Percentiles rank a stretch among this genome's conserved stretches.
These are phyloP conservation scores for Aureobasidium uvarum DNA, from an alignment of 2,329 filamentous ascomycete genomes.

Conservation along the genomic window DNA sequence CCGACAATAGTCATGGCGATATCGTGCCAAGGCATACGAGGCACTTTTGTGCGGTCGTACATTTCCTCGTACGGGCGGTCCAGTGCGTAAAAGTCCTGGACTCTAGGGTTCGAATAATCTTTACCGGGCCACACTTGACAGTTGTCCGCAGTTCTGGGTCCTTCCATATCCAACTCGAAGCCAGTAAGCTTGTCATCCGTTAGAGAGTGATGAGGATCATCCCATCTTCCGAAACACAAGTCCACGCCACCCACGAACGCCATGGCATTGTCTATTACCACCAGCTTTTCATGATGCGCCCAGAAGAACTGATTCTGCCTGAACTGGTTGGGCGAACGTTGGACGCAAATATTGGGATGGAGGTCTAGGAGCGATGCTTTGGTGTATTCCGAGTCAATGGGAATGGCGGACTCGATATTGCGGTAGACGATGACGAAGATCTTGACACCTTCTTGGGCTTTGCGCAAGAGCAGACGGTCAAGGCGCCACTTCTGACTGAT, in stretches of 20 bases:
- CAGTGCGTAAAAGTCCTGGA: slow-evolving; percentile 90
- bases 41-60: slow-evolving; percentile 87
- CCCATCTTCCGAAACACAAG: slow-evolving; percentile 95
- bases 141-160: slow-evolving; percentile 85
- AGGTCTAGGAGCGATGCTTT: slow-evolving; percentile 95
- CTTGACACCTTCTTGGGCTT: slow-evolving; percentile 93
- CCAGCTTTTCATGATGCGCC: slow-evolving; percentile 98
- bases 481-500: slow-evolving; percentile 98
- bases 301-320: slow-evolving; percentile 99
- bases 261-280: slow-evolving; percentile 91
- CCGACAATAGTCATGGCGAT: slow-evolving; percentile 97
- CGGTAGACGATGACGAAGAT: slow-evolving; percentile 97
- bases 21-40: slow-evolving; percentile 98
- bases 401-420: slow-evolving; percentile 95
- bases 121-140: slow-evolving; percentile 97
- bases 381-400: slow-evolving; percentile 97
- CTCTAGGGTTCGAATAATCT: slow-evolving; percentile 94
- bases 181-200: slow-evolving; percentile 93
- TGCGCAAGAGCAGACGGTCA: slow-evolving; percentile 87
- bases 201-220: slow-evolving; percentile 87
- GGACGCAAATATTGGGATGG: slow-evolving; percentile 93
- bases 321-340: slow-evolving; percentile 94
- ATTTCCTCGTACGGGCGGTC: slow-evolving; percentile 97
- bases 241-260: slow-evolving; percentile 96
- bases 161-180: slow-evolving; percentile 71